These are phyloP conservation scores for Geotrichum europaeum DNA, from an alignment of 1,139 yeast genomes.

Conservation along the genomic window DNA sequence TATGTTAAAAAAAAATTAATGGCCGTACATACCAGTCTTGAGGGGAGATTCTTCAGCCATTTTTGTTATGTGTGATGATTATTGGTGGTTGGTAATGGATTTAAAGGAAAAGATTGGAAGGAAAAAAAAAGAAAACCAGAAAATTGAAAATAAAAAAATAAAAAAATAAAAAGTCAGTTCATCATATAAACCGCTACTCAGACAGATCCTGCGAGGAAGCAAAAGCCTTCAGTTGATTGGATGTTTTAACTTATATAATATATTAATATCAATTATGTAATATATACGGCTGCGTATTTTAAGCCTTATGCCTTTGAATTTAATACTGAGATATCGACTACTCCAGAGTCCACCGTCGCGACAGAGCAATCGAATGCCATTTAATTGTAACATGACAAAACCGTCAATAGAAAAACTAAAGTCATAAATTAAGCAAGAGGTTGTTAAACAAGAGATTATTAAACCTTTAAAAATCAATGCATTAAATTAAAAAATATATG, in stretches of 20 bases:
- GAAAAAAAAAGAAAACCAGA: background rate
- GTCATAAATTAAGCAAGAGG: no score
- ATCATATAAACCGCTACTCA: background rate
- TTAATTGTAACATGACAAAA: no score
- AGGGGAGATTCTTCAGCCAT: conserved; percentile 42
- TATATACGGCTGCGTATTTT: background rate
- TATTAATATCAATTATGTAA: background rate
- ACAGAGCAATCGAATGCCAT: background rate
- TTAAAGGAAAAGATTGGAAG: conserved; percentile 9
- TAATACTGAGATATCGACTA: background rate
- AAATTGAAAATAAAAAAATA: background rate
- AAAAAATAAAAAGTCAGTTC: conserved; percentile 11
- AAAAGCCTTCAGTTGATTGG: conserved; percentile 3
- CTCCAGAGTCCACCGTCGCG: background rate
- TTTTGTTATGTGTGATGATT: conserved; percentile 6
- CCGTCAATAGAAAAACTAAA: no score
- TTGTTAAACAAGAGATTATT: background rate
- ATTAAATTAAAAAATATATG: background rate
- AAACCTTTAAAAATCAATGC: background rate
- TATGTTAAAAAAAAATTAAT: background rate
- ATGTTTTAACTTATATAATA: background rate
- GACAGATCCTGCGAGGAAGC: background rate
- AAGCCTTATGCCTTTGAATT: background rate
- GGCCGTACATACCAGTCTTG: conserved; percentile 79
- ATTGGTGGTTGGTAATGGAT: background rate